Conservation (phyloP, 179 eudicot species). For the Heliamphora pulchella region DNA sequence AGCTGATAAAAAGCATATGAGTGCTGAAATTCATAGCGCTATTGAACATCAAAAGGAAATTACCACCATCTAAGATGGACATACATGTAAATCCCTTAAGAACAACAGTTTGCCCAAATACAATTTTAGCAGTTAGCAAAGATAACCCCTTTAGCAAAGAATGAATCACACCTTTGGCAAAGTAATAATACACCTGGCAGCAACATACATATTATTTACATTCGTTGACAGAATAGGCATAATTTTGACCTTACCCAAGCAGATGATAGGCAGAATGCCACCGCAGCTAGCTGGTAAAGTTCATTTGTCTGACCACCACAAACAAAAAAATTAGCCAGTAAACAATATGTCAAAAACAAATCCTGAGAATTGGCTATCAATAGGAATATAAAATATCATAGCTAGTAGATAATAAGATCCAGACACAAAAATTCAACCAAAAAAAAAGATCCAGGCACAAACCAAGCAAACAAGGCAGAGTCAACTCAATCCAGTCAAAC, state of each 20-base stretch:
- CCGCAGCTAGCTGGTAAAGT: constrained; percentile 90
- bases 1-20: not conserved
- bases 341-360: not conserved
- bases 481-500: not conserved
- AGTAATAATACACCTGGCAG: not conserved
- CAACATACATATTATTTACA: not conserved
- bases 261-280: constrained; percentile 95
- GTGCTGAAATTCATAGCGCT: not conserved
- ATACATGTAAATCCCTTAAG: not conserved
- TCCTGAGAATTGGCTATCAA: not conserved
- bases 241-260: constrained; percentile 73
- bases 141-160: not conserved
- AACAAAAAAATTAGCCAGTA: not conserved
- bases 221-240: not conserved
- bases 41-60: not conserved
- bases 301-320: constrained; percentile 75
- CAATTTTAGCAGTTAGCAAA: not conserved
- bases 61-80: not conserved
- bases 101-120: not conserved
- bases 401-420: not conserved
- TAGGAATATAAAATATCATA: not conserved
- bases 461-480: not conserved
- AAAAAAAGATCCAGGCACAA: not conserved
- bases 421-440: not conserved
- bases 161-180: not conserved